These are phyloP conservation scores for Sextonia rubra DNA, from an alignment of 164 flowering plant genomes.

Conservation along the genomic window DNA sequence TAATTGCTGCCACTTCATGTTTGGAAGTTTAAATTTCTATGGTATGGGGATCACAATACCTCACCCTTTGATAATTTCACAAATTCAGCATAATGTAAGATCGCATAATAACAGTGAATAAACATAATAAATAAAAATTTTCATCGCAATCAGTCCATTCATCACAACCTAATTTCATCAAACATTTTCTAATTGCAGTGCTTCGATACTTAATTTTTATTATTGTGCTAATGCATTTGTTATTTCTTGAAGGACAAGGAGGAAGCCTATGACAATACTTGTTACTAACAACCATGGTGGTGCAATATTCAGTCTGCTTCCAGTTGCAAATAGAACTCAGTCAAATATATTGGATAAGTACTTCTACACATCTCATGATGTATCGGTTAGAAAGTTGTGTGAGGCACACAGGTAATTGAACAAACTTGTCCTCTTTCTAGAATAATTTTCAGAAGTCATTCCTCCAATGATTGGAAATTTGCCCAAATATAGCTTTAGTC, in stretches of 20 bases:
- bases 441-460: too few relatives aligned
- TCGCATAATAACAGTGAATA: too few relatives aligned
- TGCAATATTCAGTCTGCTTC: slow-evolving; percentile 95
- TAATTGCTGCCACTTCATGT: too few relatives aligned
- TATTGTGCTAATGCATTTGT: neutral
- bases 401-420: slow-evolving; percentile 80
- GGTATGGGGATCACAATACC: too few relatives aligned
- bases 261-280: slow-evolving; percentile 80
- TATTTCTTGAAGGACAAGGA: slow-evolving; percentile 38
- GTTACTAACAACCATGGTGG: slow-evolving; percentile 94
- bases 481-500: too few relatives aligned
- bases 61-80: too few relatives aligned
- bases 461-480: too few relatives aligned
- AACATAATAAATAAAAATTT: too few relatives aligned
- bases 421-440: neutral
- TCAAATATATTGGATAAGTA: slow-evolving; percentile 48
- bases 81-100: too few relatives aligned
- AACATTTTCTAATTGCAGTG: neutral
- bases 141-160: too few relatives aligned
- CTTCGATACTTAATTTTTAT: neutral
- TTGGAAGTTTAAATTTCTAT: too few relatives aligned
- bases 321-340: slow-evolving; percentile 59
- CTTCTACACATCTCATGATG: slow-evolving; percentile 80
- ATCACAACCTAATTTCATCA: too few relatives aligned
- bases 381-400: slow-evolving; percentile 62